Evolutionary conservation across 495 filamentous ascomycete genomes (phyloP).

Genomic region (Talaromyces trachyspermus): DNA sequence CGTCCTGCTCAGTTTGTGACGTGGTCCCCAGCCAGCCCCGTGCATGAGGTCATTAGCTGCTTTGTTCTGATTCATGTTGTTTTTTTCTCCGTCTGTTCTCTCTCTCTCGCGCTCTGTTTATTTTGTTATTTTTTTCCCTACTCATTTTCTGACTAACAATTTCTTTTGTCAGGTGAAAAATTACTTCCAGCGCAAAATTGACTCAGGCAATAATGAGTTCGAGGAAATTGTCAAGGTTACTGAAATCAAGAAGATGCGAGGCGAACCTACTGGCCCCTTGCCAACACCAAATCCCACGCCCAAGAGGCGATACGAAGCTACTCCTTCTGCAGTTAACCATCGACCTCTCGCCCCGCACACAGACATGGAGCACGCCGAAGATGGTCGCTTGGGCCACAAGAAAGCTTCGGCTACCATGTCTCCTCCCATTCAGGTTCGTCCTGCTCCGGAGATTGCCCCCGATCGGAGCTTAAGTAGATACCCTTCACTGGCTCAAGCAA

Average conservation of each 20-base stretch:
- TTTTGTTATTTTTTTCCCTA: too few species aligned
- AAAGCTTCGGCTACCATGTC: constrained; percentile 23
- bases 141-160: too few species aligned
- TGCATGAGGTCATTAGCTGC: constrained; percentile 2
- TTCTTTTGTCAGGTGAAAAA: constrained; percentile 70
- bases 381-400: constrained; percentile 42
- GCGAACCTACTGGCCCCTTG: constrained; percentile 62
- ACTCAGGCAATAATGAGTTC: constrained; percentile 60
- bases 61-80: constrained; percentile 13
- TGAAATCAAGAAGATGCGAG: constrained; percentile 59
- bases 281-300: constrained; percentile 53
- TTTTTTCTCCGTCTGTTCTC: too few species aligned
- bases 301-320: constrained; percentile 51
- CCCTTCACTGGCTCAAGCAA: constrained; percentile 39
- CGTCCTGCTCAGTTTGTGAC: not conserved
- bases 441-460: constrained; percentile 22
- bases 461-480: constrained; percentile 33
- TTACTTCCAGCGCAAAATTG: constrained; percentile 72
- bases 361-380: constrained; percentile 48
- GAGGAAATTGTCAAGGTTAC: constrained; percentile 61
- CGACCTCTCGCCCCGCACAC: constrained; percentile 54
- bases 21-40: not conserved
- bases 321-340: constrained; percentile 47
- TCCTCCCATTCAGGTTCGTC: constrained; percentile 22
- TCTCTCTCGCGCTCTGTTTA: too few species aligned